Conservation (phyloP, 1,139 yeast genomes). For the Geotrichum reessii region DNA sequence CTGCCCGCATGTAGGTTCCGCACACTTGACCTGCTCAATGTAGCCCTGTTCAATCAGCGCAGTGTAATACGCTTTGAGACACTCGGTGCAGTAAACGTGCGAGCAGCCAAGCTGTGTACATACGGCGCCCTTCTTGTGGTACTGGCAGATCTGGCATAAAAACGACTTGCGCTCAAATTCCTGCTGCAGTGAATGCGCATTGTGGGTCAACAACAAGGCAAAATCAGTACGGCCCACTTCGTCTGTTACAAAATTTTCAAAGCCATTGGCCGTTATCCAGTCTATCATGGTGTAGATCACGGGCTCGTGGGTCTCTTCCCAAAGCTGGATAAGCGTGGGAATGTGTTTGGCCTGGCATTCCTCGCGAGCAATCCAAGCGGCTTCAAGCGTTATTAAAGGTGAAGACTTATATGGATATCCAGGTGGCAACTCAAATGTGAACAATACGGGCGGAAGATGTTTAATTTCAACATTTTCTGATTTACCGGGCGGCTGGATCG, state of each 20-base stretch:
- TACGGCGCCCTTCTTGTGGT: constrained; percentile 44
- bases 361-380: constrained; percentile 26
- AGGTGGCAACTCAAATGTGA: constrained; percentile 23
- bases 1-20: constrained; percentile 39
- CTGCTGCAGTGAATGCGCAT: constrained; percentile 26
- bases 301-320: constrained; percentile 42
- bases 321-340: constrained; percentile 21
- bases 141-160: constrained; percentile 57
- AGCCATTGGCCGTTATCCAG: background rate
- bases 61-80: constrained; percentile 46
- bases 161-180: constrained; percentile 42
- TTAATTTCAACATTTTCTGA: constrained; percentile 13
- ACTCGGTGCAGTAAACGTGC: constrained; percentile 51
- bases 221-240: constrained; percentile 35
- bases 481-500: constrained; percentile 17
- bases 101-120: constrained; percentile 46
- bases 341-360: constrained; percentile 31
- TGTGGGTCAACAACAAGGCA: constrained; percentile 25
- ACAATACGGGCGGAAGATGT: constrained; percentile 26
- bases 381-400: constrained; percentile 26
- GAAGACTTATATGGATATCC: constrained; percentile 25
- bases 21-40: constrained; percentile 54
- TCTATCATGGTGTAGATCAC: constrained; percentile 43
- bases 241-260: constrained; percentile 31
- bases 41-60: constrained; percentile 48